Evolutionary conservation across 352 stramenopile genomes (phyloP).

Genomic region (Pythium pyrilobum): DNA sequence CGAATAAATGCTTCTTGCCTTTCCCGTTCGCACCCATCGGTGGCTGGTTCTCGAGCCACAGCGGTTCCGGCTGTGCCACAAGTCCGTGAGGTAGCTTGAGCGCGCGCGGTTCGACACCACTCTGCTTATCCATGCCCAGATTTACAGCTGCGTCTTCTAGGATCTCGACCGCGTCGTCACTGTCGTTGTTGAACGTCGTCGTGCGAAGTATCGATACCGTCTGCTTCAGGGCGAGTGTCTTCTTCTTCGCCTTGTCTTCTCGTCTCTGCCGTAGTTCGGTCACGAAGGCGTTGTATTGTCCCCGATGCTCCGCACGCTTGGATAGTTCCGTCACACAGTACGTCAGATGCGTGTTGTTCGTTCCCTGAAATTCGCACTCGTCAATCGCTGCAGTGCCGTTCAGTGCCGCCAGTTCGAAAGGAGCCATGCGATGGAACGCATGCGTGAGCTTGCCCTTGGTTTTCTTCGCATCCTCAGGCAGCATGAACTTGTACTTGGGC

Average conservation of each 20-base stretch:
- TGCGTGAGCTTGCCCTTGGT: conserved; percentile 47
- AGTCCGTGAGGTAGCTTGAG: conserved; percentile 42
- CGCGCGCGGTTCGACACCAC: conserved; percentile 36
- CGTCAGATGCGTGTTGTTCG: conserved; percentile 80
- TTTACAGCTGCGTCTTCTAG: conserved; percentile 49
- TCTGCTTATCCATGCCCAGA: conserved; percentile 35
- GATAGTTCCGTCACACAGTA: conserved; percentile 84
- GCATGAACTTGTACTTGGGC: conserved; percentile 88
- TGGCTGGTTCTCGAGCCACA: conserved; percentile 52
- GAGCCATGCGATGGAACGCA: conserved; percentile 52
- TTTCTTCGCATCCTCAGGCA: conserved; percentile 59
- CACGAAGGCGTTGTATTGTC: conserved; percentile 69
- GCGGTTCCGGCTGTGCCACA: conserved; percentile 33
- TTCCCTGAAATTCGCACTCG: conserved; percentile 79
- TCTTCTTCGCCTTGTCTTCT: conserved; percentile 24
- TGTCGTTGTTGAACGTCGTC: conserved; percentile 32
- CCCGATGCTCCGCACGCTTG: conserved; percentile 54
- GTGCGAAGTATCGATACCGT: conserved; percentile 36
- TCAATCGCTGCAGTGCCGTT: conserved; percentile 71
- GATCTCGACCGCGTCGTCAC: conserved; percentile 26
- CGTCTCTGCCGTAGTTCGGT: conserved; percentile 29
- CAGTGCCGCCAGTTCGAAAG: conserved; percentile 52
- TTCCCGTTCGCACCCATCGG: conserved; percentile 6
- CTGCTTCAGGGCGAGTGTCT: conserved; percentile 33
- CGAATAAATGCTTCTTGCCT: conserved; percentile 50